These are phyloP conservation scores for Colletotrichum sp. DNA, from an alignment of 2,329 filamentous ascomycete species.

Conservation along the genomic window DNA sequence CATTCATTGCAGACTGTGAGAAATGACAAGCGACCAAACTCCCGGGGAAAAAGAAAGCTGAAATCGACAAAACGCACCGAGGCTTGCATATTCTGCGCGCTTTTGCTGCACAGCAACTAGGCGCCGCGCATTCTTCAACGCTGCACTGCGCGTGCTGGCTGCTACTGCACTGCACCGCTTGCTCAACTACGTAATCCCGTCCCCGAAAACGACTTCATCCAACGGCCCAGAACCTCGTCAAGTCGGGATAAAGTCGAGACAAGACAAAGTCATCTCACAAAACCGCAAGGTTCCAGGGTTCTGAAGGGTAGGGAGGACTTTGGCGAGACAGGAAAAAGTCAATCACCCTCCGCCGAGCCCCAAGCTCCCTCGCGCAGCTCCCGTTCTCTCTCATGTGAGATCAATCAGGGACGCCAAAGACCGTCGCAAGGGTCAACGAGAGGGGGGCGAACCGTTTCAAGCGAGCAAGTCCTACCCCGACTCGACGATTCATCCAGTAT, in stretches of 20 bases:
- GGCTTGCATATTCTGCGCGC: slow-evolving; percentile 13
- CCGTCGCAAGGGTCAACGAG: background rate
- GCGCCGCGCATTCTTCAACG: slow-evolving; percentile 17
- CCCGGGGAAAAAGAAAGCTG: slow-evolving; percentile 4
- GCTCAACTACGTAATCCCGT: background rate
- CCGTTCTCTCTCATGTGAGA: slow-evolving; percentile 2
- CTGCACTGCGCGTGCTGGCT: background rate
- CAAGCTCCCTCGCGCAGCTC: slow-evolving; percentile 4
- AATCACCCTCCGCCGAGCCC: slow-evolving; percentile 6
- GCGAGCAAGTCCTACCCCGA: background rate
- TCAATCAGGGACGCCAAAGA: slow-evolving; percentile 10
- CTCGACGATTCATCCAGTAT: slow-evolving; percentile 8
- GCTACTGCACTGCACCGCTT: background rate
- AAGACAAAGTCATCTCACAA: background rate
- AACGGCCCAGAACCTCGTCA: background rate
- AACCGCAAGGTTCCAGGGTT: background rate
- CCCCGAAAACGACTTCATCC: background rate
- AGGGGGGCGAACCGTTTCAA: slow-evolving; percentile 11
- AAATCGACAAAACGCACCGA: background rate
- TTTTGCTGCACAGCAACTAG: background rate
- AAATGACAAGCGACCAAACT: slow-evolving; percentile 6
- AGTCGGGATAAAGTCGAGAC: background rate
- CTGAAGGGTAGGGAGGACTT: background rate
- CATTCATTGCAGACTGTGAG: background rate
- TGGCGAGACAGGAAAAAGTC: slow-evolving; percentile 2